These are phyloP conservation scores for Pseudozyma sp. DNA, from an alignment of 1,284 basidiomycete species.

Conservation along the genomic window DNA sequence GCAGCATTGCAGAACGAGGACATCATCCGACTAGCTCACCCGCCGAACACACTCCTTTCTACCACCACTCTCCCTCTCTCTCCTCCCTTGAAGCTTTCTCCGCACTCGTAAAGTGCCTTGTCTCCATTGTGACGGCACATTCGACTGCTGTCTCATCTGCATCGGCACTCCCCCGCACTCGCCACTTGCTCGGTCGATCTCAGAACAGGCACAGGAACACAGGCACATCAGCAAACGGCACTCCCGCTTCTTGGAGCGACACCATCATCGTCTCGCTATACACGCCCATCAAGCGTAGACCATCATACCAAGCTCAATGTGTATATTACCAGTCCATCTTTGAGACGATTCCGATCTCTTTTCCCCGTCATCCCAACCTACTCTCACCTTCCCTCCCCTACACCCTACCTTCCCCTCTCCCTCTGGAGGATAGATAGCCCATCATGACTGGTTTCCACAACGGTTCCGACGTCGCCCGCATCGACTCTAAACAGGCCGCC, in stretches of 20 bases:
- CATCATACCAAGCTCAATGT: background rate
- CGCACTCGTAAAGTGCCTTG: slow-evolving; percentile 15
- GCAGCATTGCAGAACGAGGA: background rate
- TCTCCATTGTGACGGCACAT: slow-evolving; percentile 1
- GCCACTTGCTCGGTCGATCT: slow-evolving; percentile 7
- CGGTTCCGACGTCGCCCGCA: slow-evolving; percentile 47
- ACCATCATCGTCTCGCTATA: background rate
- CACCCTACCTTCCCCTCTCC: background rate
- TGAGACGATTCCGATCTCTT: background rate
- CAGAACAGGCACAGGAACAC: too few relatives aligned
- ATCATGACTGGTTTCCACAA: slow-evolving; percentile 28
- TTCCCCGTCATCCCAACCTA: slow-evolving; percentile 1
- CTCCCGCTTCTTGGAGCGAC: background rate
- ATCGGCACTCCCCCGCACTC: slow-evolving; percentile 11
- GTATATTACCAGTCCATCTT: slow-evolving; percentile 32
- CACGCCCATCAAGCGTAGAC: background rate
- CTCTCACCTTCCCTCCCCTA: slow-evolving; percentile 3
- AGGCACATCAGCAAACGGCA: too few relatives aligned
- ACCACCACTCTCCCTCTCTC: background rate
- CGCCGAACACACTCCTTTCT: slow-evolving; percentile 19
- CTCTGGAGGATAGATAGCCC: background rate
- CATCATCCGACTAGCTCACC: background rate
- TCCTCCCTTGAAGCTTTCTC: slow-evolving; percentile 7
- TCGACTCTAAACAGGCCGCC: slow-evolving; percentile 54
- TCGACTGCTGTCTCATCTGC: background rate